These are phyloP conservation scores for Globisporangium cederbergense DNA, from an alignment of 352 stramenopile genomes.

Conservation along the genomic window DNA sequence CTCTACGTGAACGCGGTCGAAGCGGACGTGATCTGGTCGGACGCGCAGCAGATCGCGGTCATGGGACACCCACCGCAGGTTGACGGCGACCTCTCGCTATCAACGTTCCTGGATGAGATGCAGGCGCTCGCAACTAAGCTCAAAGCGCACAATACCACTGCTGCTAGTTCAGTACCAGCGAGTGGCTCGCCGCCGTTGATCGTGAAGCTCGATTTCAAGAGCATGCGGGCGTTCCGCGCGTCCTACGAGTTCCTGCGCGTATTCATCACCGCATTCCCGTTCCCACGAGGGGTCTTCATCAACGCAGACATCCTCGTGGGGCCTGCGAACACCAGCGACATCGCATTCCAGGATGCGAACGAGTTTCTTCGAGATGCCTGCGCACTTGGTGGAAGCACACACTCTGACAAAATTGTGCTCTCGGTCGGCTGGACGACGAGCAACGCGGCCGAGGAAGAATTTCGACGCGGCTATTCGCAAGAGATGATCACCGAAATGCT, in stretches of 20 bases:
- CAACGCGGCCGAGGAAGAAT: constrained; percentile 50
- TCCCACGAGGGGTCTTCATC: constrained; percentile 49
- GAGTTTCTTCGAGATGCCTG: constrained; percentile 43
- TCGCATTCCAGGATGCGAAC: constrained; percentile 38
- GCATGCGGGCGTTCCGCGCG: constrained; percentile 38
- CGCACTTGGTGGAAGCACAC: constrained; percentile 23
- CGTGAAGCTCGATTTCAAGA: constrained; percentile 78
- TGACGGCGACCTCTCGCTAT: constrained; percentile 47
- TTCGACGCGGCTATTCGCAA: constrained; percentile 40
- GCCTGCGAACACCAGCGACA: constrained; percentile 27
- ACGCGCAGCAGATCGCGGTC: constrained; percentile 38
- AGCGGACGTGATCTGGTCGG: constrained; percentile 69
- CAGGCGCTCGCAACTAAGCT: constrained; percentile 16
- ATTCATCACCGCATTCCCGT: constrained; percentile 50
- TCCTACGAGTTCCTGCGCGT: constrained; percentile 24
- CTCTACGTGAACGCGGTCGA: constrained; percentile 60
- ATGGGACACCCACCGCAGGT: constrained; percentile 68
- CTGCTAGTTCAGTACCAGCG: neutral
- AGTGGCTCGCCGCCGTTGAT: constrained; percentile 33
- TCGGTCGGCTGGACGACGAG: constrained; percentile 71
- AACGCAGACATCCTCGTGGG: constrained; percentile 69
- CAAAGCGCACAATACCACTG: neutral
- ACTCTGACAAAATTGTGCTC: constrained; percentile 63
- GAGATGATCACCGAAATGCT: constrained; percentile 66
- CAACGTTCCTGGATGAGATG: constrained; percentile 48